A percentile compares a stretch with the other conserved stretches of the same genome.
Evolutionary conservation across 306 rosid genomes (phyloP).

Genomic region (Malus sieversii): DNA sequence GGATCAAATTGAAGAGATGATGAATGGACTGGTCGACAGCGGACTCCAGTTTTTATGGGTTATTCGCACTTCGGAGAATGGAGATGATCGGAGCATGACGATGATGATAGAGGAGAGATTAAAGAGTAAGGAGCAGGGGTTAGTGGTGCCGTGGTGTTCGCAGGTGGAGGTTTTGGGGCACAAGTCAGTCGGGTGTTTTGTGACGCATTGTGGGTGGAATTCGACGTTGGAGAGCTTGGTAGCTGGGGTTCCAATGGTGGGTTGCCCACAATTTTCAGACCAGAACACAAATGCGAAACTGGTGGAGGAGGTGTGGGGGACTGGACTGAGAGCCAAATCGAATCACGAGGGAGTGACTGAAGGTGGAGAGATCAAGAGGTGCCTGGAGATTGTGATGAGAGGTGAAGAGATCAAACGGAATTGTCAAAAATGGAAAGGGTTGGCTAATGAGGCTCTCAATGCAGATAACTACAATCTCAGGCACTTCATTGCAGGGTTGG

Average conservation of each 20-base stretch:
- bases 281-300: conserved; percentile 51
- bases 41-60: conserved; percentile 52
- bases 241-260: conserved; percentile 47
- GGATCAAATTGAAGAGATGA: conserved; percentile 54
- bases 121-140: conserved; percentile 23
- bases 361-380: conserved; percentile 33
- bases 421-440: conserved; percentile 25
- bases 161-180: conserved; percentile 51
- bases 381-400: conserved; percentile 45
- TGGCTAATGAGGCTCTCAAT: conserved; percentile 12
- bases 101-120: background rate
- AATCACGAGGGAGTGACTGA: conserved; percentile 27
- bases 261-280: conserved; percentile 44
- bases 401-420: conserved; percentile 17
- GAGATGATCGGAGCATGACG: background rate
- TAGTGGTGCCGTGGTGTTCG: conserved; percentile 44
- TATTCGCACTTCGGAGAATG: conserved; percentile 8
- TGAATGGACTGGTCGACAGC: conserved; percentile 37
- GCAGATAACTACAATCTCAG: conserved; percentile 24
- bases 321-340: conserved; percentile 35
- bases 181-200: conserved; percentile 39
- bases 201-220: conserved; percentile 61
- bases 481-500: background rate
- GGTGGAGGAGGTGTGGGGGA: conserved; percentile 36
- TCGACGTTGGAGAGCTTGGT: conserved; percentile 39